Evolutionary conservation across 164 flowering plant species (phyloP).

Genomic region (Echeveria elegans): DNA sequence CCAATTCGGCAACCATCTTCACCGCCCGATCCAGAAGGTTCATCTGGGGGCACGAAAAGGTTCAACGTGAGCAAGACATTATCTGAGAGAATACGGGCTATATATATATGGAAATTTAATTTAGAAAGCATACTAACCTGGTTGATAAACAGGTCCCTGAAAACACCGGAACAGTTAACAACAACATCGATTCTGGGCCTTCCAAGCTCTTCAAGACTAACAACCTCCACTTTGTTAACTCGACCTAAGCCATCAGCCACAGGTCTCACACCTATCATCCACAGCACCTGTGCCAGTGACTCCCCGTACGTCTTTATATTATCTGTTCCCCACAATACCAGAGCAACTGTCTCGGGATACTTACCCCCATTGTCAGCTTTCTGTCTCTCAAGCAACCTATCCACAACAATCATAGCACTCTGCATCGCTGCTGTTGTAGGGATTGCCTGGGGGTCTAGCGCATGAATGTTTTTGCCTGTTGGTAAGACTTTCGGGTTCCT

Average conservation of each 20-base stretch:
- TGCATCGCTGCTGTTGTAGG: conserved; percentile 96
- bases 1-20: conserved; percentile 97
- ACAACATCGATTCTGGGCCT: conserved; percentile 98
- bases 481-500: conserved; percentile 97
- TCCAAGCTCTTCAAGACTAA: conserved; percentile 95
- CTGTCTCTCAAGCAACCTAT: conserved; percentile 87
- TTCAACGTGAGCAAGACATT: not conserved
- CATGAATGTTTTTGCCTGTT: conserved; percentile 99
- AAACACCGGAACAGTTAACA: conserved; percentile 97
- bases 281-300: conserved; percentile 87
- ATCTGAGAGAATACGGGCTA: not conserved
- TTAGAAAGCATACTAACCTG: conserved; percentile 47
- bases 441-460: conserved; percentile 91
- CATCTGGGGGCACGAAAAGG: conserved; percentile 45
- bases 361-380: conserved; percentile 91
- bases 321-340: conserved; percentile 98
- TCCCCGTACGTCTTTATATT: conserved; percentile 97
- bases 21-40: conserved; percentile 94
- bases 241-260: conserved; percentile 86
- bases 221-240: conserved; percentile 82
- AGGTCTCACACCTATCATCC: conserved; percentile 95
- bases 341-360: conserved; percentile 94
- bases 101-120: not conserved
- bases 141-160: conserved; percentile 96
- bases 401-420: conserved; percentile 90